Base-by-base conservation (phyloP, 306 rosid species). In the Luffa aegyptiaca region DNA sequence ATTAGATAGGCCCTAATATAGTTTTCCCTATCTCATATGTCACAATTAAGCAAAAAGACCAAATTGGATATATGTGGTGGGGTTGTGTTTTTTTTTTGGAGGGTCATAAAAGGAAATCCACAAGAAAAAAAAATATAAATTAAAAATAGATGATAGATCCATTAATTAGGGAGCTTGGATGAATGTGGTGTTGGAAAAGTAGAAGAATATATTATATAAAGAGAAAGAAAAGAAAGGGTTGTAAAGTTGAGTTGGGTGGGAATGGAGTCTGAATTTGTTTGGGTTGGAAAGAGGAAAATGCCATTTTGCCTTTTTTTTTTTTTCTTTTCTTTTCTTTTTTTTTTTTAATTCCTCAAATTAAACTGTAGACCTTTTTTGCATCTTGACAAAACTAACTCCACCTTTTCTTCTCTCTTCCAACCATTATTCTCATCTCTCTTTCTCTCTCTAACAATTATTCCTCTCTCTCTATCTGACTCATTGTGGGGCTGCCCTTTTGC, bases 121-220 rank as follows among this genome's bases (percentile, higher is more conserved):
- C 2, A 64, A n/a, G 35, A 41, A 65, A 41, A 36, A 20, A 0
- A 10, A 8, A 57, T 14, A 51, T 3, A 51, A 26, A 26, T 26
- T 13, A 51, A 21, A 20, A 33, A 56, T 6, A 56, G 33, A 56
- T 2, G 8, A 11, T 11, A 62, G 51, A 66, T 66, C 74, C 74
- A 66, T 39, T 66, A 17, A 66, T 70, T 70, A 70, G 76, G 76
- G 56, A 70, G 76, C 20, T 70, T 70, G 56, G 76, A 70, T 44
- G 74, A 5, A 70, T 70, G 17, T 70, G 76, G 55, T 70, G 76
- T 42, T 44, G 76, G 76, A 42, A 45, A 70, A 20, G 76, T 21
- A 45, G 18, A 39, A 41, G 51, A 70, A 68, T 68, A 70, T 63
- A 0, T 68, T 36, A 66, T 13, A 66, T 5, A 3, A 39, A 6